Base-by-base conservation (phyloP, 2,329 filamentous ascomycete genomes). In the Hypoxylon rubiginosum region DNA sequence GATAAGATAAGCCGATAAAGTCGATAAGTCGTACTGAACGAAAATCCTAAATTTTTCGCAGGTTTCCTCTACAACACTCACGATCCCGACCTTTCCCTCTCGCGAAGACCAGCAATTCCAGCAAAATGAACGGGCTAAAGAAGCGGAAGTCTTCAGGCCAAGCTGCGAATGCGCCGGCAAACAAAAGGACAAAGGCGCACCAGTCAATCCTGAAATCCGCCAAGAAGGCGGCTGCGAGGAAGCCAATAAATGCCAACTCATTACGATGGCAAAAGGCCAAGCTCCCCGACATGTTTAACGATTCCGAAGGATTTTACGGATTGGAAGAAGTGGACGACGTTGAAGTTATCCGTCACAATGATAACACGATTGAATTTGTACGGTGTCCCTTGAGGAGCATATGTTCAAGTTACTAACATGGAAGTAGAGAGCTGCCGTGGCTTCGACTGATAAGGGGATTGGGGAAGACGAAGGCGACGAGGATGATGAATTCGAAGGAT, bases 251-350 rank as follows among this genome's bases (percentile, higher is more conserved):
- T 46, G 78, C 83, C 30, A 79, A 84, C 67, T 79, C 84, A 1
- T 79, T 91, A 46, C 77, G 80, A 76, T 91, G 88, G 88, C 82
- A 86, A 72, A 78, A 82, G 41, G 82, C 86, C 10, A 83, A 88
- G 19, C 88, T 96, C 3, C 92, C 93, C 6, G 92, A 94, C 75
- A 89, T 91, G 75, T 84, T 94, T 72, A 90, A 95, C 49, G 93
- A 97, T 80, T 92, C 92, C n/a, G 94, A 97, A 69, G 96, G 96
- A 0, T 97, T 99, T 78, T 97, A 91, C 73, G 94, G 92, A 0
- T 82, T 99, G 1, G 94, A 99, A 74, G 94, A 98, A 74, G 91
- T 98, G 50, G 92, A 97, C 15, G 93, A 92, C 55, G 92, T 99
- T 1, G 92, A 97, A 30, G 85, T 99, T n/a, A 83, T 97, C 45